Percentiles rank a stretch among this genome's conserved stretches.
Evolutionary conservation across 169 alveolate genomes (phyloP).

Genomic region (Cytauxzoon felis): DNA sequence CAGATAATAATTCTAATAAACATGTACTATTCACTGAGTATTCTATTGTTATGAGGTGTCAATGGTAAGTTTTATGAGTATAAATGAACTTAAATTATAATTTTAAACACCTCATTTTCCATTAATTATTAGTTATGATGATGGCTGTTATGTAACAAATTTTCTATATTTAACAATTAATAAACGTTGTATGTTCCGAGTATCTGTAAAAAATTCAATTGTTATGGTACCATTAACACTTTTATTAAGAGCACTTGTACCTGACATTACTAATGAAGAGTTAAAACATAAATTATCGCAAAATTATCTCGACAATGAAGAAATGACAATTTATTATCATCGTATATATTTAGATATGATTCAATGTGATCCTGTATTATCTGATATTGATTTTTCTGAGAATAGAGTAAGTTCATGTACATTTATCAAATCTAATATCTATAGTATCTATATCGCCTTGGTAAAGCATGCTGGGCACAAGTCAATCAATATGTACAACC

Average conservation of each 20-base stretch:
- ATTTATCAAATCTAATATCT: not conserved
- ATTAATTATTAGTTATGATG: constrained; percentile 45
- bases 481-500: constrained; percentile 78
- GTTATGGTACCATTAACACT: constrained; percentile 44
- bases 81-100: too few relatives aligned
- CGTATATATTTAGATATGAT: constrained; percentile 62
- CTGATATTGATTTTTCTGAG: constrained; percentile 81
- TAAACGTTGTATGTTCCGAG: constrained; percentile 69
- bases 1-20: constrained; percentile 52
- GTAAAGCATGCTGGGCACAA: constrained; percentile 75
- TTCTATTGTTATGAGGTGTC: constrained; percentile 69
- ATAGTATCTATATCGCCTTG: constrained; percentile 76
- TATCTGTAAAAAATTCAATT: constrained; percentile 58
- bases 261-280: constrained; percentile 50
- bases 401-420: constrained; percentile 57
- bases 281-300: constrained; percentile 64
- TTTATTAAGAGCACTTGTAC: constrained; percentile 53
- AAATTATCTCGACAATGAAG: constrained; percentile 55
- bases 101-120: not conserved
- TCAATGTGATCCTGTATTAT: constrained; percentile 63
- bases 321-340: constrained; percentile 56
- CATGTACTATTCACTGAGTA: constrained; percentile 69
- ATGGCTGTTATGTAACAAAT: constrained; percentile 73
- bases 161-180: constrained; percentile 66
- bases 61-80: constrained; percentile 53